phyloP scores from a whole-genome alignment of 2,329 filamentous ascomycete species.

The Neophaeococcomyces mojaviensis region DNA sequence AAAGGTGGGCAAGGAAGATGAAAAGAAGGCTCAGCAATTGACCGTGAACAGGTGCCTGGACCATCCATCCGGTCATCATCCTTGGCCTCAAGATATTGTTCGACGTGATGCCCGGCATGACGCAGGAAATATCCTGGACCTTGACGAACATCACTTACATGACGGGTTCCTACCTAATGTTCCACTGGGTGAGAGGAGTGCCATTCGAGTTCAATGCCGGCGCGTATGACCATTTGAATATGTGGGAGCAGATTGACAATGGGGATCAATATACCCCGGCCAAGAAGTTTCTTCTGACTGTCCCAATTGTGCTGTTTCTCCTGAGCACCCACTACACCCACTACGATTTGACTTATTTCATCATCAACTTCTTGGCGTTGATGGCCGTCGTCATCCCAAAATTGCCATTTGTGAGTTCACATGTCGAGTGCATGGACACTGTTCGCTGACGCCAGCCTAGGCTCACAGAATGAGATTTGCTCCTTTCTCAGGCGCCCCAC shows the following conservation, averaged over 20 bases:
- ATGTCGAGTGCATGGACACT: not conserved
- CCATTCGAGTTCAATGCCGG: slow-evolving; percentile 98
- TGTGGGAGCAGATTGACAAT: slow-evolving; percentile 99
- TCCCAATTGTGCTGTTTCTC: slow-evolving; percentile 89
- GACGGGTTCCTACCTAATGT: slow-evolving; percentile 98
- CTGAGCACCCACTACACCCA: slow-evolving; percentile 98
- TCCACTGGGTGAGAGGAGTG: slow-evolving; percentile 95
- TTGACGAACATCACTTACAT: slow-evolving; percentile 98
- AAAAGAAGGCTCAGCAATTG: slow-evolving; percentile 8
- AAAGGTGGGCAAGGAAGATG: slow-evolving; percentile 63
- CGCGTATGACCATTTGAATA: slow-evolving; percentile 98
- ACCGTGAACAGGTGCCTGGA: slow-evolving; percentile 72
- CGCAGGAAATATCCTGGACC: slow-evolving; percentile 97
- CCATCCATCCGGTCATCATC: slow-evolving; percentile 92
- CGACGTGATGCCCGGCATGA: slow-evolving; percentile 91
- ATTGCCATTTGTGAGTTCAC: slow-evolving; percentile 48
- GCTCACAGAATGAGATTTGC: slow-evolving; percentile 9
- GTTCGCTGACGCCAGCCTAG: slow-evolving; percentile 3
- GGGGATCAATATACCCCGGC: slow-evolving; percentile 97
- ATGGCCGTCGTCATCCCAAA: slow-evolving; percentile 93
- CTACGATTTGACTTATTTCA: slow-evolving; percentile 94
- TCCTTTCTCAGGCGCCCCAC: slow-evolving; percentile 5
- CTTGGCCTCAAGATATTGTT: slow-evolving; percentile 88
- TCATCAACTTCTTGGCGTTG: slow-evolving; percentile 91
- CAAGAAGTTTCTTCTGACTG: slow-evolving; percentile 94